These are phyloP conservation scores for Lumnitzera littorea DNA, from an alignment of 345 rosid genomes.

Conservation along the genomic window DNA sequence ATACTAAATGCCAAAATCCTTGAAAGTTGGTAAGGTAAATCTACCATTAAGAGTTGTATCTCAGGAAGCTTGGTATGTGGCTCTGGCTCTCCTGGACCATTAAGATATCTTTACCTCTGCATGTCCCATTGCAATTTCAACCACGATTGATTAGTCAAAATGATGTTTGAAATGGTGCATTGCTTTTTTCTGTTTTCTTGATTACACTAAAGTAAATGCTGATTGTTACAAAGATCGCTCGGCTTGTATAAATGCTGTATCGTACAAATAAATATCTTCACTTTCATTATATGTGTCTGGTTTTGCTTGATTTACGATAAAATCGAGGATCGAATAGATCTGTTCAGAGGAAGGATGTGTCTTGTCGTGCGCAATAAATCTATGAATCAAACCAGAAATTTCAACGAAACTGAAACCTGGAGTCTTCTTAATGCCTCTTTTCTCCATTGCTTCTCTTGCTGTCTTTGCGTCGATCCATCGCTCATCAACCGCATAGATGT, in stretches of 20 bases:
- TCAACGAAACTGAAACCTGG: conserved; percentile 67
- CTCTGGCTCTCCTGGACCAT: too few species aligned
- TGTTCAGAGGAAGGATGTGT: conserved; percentile 31
- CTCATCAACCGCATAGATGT: conserved; percentile 46
- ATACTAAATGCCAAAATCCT: too few species aligned
- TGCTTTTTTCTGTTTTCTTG: too few species aligned
- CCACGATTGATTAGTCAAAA: too few species aligned
- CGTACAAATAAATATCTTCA: conserved; percentile 13
- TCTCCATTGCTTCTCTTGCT: conserved; percentile 69
- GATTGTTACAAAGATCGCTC: too few species aligned
- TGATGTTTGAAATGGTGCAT: too few species aligned
- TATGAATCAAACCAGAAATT: conserved; percentile 36
- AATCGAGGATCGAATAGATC: conserved; percentile 33
- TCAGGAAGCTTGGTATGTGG: too few species aligned
- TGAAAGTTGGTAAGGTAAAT: too few species aligned
- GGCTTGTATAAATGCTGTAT: not conserved
- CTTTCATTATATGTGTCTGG: conserved; percentile 14
- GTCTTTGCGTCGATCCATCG: conserved; percentile 59
- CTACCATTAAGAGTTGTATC: too few species aligned
- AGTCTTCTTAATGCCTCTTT: conserved; percentile 66
- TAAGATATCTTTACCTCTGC: too few species aligned
- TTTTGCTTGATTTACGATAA: conserved; percentile 38
- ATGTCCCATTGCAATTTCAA: too few species aligned
- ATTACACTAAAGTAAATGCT: too few species aligned
- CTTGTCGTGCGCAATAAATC: conserved; percentile 63